phyloP scores from a whole-genome alignment of 2,329 filamentous ascomycete species.

The Neophaeococcomyces aloes region DNA sequence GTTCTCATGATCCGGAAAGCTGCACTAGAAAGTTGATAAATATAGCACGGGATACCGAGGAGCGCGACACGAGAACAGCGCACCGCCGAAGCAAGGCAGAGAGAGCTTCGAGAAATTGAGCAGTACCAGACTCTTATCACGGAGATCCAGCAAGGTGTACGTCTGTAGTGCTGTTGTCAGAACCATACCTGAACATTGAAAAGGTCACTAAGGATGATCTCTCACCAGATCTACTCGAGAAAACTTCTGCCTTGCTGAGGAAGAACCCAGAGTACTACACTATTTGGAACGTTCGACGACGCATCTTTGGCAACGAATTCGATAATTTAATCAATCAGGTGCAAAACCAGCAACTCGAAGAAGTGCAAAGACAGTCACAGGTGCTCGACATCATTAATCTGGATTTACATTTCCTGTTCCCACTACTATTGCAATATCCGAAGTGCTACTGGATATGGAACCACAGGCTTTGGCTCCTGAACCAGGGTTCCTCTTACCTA shows the following conservation, averaged over 20 bases:
- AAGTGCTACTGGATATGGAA: conserved; percentile 99
- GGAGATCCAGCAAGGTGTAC: conserved; percentile 55
- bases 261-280: conserved; percentile 41
- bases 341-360: conserved; percentile 20
- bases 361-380: conserved; percentile 24
- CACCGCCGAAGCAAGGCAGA: conserved; percentile 59
- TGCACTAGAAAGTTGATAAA: conserved; percentile 18
- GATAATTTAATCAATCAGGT: conserved; percentile 15
- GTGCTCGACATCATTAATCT: conserved; percentile 50
- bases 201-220: conserved; percentile 33
- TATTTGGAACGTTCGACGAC: conserved; percentile 50
- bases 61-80: conserved; percentile 46
- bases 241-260: conserved; percentile 34
- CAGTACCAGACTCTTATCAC: conserved; percentile 64
- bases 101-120: conserved; percentile 64
- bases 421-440: conserved; percentile 71
- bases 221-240: conserved; percentile 33
- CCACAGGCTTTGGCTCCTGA: conserved; percentile 75
- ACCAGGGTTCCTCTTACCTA: conserved; percentile 57
- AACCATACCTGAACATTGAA: conserved; percentile 6
- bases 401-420: conserved; percentile 74
- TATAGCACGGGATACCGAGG: conserved; percentile 74
- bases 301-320: conserved; percentile 34
- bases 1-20: neutral
- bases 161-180: neutral